Base-by-base conservation (phyloP, 2,329 filamentous ascomycete species). In the Didymella pinodella region DNA sequence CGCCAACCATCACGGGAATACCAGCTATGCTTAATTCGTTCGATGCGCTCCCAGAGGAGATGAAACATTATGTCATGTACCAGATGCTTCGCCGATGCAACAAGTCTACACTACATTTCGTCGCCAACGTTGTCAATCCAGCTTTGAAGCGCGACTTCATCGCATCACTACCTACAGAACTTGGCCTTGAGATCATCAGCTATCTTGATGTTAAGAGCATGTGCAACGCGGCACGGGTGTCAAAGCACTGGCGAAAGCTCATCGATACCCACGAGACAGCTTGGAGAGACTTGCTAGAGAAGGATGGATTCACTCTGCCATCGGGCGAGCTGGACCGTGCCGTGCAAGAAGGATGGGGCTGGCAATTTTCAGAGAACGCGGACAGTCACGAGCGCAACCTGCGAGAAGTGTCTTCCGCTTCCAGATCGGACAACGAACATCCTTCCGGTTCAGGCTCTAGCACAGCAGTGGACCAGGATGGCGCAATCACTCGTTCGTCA, bases 41-140 rank as follows among this genome's bases (percentile, higher is more conserved):
- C 69, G 94, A 98, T 75, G 86, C 90, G 7, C 90, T 99, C 84
- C 93, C 94, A 2, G 87, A 91, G 44, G 90, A 95, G 69, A 88
- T 99, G 85, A 95, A 99, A 79, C 91, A 90, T 0, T 96, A 96
- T 73, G 89, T 99, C 79, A 96, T 99, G 88, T 98, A 96, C 74
- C 94, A 99, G 74, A 87, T 99, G 54, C 84, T 99, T 26, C 89
- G 92, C 56, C 86, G 95, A 46, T 98, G 93, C 72, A 87, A 92
- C 6, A 90, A 96, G 66, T 90, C 92, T 41, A 97, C 93, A 0
- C 83, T 99, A 5, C 92, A 95, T 71, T 89, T 96, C 54, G 89
- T 99, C 54, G 93, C 94, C 34, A 89, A 93, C 65, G 88, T 93
- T 14, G 93, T 99, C 65, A 97, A 97, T 71, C 95, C 95, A 7